phyloP scores from a whole-genome alignment of 2,329 filamentous ascomycete species.

The Ilyonectria robusta region DNA sequence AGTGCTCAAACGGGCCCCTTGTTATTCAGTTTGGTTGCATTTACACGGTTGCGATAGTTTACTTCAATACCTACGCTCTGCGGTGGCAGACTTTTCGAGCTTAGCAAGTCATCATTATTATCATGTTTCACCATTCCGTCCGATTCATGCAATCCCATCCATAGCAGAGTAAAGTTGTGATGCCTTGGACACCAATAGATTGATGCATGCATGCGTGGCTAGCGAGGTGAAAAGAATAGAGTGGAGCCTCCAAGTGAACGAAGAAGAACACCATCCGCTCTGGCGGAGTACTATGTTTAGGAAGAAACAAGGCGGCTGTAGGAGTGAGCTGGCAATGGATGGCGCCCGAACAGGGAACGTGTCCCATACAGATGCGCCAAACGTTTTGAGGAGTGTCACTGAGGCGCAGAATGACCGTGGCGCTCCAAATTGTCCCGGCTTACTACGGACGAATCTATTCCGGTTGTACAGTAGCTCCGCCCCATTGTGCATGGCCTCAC shows the following conservation, averaged over 20 bases:
- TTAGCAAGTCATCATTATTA: background rate
- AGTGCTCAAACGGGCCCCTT: background rate
- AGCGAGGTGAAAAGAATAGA: background rate
- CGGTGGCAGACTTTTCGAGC: background rate
- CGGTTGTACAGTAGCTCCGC: background rate
- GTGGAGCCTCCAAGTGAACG: background rate
- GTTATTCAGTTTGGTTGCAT: slow-evolving; percentile 1
- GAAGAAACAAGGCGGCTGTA: background rate
- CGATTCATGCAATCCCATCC: background rate
- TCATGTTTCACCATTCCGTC: background rate
- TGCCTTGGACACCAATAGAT: background rate
- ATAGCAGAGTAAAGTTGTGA: background rate
- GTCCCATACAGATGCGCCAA: background rate
- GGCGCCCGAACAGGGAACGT: background rate
- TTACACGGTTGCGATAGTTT: background rate
- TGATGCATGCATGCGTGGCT: background rate
- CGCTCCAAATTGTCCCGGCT: slow-evolving; percentile 14
- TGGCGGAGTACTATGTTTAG: background rate
- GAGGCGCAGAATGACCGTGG: slow-evolving; percentile 4
- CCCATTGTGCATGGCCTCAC: background rate
- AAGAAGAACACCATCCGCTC: background rate
- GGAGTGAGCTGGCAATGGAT: background rate
- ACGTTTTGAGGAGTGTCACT: slow-evolving; percentile 1
- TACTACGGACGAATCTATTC: slow-evolving; percentile 2
- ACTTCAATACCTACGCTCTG: background rate